Base-by-base conservation (phyloP, 345 rosid genomes). In the Salix exigua region DNA sequence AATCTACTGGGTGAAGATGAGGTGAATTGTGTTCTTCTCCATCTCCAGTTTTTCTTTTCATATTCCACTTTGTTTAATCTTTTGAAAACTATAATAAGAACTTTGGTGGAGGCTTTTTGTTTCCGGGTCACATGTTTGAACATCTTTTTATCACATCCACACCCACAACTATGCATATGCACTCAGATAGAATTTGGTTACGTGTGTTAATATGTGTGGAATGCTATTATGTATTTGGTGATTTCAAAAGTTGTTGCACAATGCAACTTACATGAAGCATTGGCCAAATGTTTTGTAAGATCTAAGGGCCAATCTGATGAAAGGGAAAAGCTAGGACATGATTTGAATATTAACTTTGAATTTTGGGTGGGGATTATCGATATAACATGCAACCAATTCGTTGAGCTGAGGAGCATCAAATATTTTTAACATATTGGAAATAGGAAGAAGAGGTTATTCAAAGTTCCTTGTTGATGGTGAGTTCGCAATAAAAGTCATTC, bases 1-100 rank as follows among this genome's bases (percentile, higher is more conserved):
- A 96, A 92, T 81, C 72, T 94, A 77, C 87, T 96, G 40, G 99
- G 99, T 78, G 98, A 96, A 86, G 95, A 90, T 16, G 95, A 96
- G 87, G 99, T 91, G 79, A 79, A 70, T 7, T 51, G 66, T 28
- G 18, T 61, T 77, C 4, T 11, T 35, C 38, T 4, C 68, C 21
- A 51, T 42, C 26, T 66, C 51, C 4, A 0, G 1, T 40, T 51
- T 23, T 16, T 11, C 9, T 55, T 19, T 51, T 48, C 53, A 3
- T 68, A 62, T 64, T 50, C 30, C 23, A 2, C 33, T 55, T 55
- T 74, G 33, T 67, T 35, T 58, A 44, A 33, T 65, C 19, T 58
- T 58, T 33, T 6, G 4, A 21, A 25, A 53, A 33, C 55, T 55
- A 42, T 38, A 13, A 26, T 35, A 4, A 68, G 63, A 33, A 17